Evolutionary conservation across 78 protist genomes (phyloP).

Genomic region (Dictyostelium intermedium): DNA sequence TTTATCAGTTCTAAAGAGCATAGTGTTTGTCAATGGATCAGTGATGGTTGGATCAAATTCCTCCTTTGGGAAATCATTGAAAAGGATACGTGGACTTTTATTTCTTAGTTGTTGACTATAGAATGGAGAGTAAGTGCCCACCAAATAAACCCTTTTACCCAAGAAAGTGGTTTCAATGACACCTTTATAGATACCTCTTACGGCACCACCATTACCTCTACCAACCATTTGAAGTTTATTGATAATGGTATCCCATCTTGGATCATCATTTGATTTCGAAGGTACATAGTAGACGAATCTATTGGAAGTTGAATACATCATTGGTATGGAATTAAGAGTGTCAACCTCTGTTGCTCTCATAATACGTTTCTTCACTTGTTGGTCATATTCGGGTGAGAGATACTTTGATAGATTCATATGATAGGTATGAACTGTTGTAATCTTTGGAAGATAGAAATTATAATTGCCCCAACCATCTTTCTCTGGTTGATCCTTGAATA

Average conservation of each 20-base stretch:
- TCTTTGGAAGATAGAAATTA: constrained; percentile 13
- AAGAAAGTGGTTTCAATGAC: neutral
- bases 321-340: neutral
- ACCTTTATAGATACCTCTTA: constrained; percentile 50
- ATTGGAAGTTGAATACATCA: neutral
- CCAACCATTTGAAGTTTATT: constrained; percentile 19
- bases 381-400: neutral
- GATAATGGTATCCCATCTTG: constrained; percentile 18
- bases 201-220: constrained; percentile 54
- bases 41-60: neutral
- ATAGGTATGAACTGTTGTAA: neutral
- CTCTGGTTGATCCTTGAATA: neutral
- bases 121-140: constrained; percentile 21
- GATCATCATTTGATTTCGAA: constrained; percentile 18
- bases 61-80: neutral
- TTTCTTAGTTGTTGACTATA: neutral
- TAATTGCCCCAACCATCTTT: constrained; percentile 34
- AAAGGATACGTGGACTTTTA: neutral
- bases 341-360: neutral
- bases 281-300: neutral
- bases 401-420: neutral
- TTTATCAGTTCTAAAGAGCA: neutral
- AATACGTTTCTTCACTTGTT: neutral
- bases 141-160: constrained; percentile 9
- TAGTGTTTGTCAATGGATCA: neutral